Evolutionary conservation across 1,139 yeast species (phyloP).

Genomic region (Candida glucosophila): DNA sequence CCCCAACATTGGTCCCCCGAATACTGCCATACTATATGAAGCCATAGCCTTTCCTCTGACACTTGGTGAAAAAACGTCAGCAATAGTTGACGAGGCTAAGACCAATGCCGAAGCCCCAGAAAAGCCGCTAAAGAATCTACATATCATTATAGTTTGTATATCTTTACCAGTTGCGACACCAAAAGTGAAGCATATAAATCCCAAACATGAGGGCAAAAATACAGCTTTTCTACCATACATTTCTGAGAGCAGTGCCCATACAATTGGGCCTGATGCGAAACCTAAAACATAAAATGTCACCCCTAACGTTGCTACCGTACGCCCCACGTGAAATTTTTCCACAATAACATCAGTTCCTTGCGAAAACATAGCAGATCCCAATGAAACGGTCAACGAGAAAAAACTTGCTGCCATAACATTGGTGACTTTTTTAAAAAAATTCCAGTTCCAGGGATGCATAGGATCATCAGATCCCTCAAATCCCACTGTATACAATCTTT

Average conservation of each 20-base stretch:
- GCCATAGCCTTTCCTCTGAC: conserved; percentile 57
- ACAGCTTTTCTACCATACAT: conserved; percentile 61
- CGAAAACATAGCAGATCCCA: conserved; percentile 62
- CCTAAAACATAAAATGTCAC: conserved; percentile 70
- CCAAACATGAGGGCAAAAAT: conserved; percentile 43
- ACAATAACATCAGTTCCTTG: conserved; percentile 36
- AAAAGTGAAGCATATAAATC: conserved; percentile 52
- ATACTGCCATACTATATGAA: conserved; percentile 44
- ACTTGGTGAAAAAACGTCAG: conserved; percentile 51
- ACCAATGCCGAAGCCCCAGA: conserved; percentile 79
- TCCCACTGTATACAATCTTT: conserved; percentile 43
- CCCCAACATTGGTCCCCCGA: conserved; percentile 68
- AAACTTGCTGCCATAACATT: conserved; percentile 31
- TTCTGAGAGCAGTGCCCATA: conserved; percentile 79
- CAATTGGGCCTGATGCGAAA: conserved; percentile 72
- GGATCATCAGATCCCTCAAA: conserved; percentile 59
- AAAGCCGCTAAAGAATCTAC: conserved; percentile 70
- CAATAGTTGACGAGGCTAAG: conserved; percentile 74
- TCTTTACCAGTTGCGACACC: conserved; percentile 69
- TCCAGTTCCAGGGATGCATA: conserved; percentile 55
- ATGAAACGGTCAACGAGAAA: conserved; percentile 21
- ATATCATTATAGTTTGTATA: conserved; percentile 60
- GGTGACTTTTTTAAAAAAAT: conserved; percentile 26
- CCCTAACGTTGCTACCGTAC: conserved; percentile 52
- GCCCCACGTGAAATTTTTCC: conserved; percentile 40